These are phyloP conservation scores for Aspergillus kassunensis DNA, from an alignment of 495 filamentous ascomycete genomes.

Conservation along the genomic window DNA sequence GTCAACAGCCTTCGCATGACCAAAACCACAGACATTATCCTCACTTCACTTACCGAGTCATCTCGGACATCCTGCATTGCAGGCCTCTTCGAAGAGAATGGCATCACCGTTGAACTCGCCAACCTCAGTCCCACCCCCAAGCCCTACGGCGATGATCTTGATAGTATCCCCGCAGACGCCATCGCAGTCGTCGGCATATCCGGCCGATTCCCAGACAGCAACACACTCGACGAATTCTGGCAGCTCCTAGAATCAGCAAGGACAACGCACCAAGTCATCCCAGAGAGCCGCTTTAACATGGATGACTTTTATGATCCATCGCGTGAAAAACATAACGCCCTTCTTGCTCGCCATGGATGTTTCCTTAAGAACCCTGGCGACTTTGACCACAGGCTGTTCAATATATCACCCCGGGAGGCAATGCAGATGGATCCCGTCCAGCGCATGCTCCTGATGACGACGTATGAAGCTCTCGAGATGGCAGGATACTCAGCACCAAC, in stretches of 20 bases:
- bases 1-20: too few relatives aligned
- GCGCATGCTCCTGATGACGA: constrained; percentile 64
- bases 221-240: constrained; percentile 6
- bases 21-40: too few relatives aligned
- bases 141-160: too few relatives aligned
- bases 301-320: constrained; percentile 3
- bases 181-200: constrained; percentile 7
- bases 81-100: too few relatives aligned
- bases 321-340: background rate
- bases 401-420: constrained; percentile 28
- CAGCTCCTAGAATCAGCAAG: background rate
- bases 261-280: too few relatives aligned
- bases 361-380: constrained; percentile 4
- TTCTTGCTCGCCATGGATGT: constrained; percentile 1
- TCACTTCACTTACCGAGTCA: too few relatives aligned
- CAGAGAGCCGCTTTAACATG: background rate
- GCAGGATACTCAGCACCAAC: constrained; percentile 41
- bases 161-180: too few relatives aligned
- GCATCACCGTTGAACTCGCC: too few relatives aligned
- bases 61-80: too few relatives aligned
- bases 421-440: constrained; percentile 74
- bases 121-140: too few relatives aligned
- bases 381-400: constrained; percentile 9
- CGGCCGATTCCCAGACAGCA: constrained; percentile 5
- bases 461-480: constrained; percentile 76